Evolutionary conservation across 305 asterid species (phyloP).

Genomic region (Fraxinus xanthoxyloides): DNA sequence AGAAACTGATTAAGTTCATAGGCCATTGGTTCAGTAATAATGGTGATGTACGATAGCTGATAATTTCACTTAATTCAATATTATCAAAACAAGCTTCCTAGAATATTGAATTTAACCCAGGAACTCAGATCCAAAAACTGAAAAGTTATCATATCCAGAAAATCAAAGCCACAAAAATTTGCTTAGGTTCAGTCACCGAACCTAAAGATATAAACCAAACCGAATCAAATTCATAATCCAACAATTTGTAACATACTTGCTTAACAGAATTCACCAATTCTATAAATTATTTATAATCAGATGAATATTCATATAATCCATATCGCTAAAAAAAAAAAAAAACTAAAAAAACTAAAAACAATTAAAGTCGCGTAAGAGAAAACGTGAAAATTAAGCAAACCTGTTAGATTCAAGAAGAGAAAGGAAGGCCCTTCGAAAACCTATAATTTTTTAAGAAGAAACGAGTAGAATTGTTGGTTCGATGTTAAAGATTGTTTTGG

Average conservation of each 20-base stretch:
- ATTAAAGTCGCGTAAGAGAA: background rate
- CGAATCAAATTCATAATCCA: background rate
- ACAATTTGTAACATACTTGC: conserved; percentile 5
- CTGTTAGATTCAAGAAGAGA: conserved; percentile 15
- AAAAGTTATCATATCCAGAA: background rate
- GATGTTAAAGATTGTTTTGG: background rate
- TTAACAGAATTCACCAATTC: background rate
- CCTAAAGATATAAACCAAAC: background rate
- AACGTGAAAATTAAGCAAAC: conserved; percentile 23
- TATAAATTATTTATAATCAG: conserved; percentile 17
- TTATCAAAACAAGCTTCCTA: background rate
- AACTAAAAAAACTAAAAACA: background rate
- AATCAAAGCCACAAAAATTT: background rate
- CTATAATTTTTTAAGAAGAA: background rate
- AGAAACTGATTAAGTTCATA: background rate
- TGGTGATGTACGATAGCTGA: background rate
- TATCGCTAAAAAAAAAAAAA: background rate
- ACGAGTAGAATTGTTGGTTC: background rate
- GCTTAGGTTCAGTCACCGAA: conserved; percentile 11
- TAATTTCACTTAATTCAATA: background rate
- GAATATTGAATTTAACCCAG: background rate
- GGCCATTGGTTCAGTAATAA: conserved; percentile 6
- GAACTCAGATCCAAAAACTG: conserved; percentile 1
- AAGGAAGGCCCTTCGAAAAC: background rate
- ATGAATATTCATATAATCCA: background rate